These are phyloP conservation scores for Lachancea sp. DNA, from an alignment of 805 yeast species.

Conservation along the genomic window DNA sequence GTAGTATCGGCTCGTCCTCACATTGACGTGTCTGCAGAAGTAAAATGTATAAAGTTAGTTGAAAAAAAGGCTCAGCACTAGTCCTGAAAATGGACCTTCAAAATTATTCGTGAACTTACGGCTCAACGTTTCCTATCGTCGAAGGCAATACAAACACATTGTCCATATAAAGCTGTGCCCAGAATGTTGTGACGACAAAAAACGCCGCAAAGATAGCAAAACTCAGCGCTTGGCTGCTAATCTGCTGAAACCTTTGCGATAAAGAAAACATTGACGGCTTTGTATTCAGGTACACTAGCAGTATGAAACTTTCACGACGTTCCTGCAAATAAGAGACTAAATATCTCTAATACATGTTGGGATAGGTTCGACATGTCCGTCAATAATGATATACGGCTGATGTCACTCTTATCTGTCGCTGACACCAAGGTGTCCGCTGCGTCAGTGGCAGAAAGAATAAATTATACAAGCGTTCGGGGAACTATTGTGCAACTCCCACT, in stretches of 20 bases:
- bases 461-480: background rate
- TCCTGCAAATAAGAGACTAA: background rate
- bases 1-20: conserved; percentile 52
- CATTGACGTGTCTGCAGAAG: conserved; percentile 30
- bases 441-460: background rate
- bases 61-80: background rate
- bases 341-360: too few relatives aligned
- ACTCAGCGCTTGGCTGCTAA: conserved; percentile 49
- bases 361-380: too few relatives aligned
- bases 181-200: conserved; percentile 43
- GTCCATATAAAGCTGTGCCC: conserved; percentile 41
- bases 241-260: conserved; percentile 42
- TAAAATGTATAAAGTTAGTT: background rate
- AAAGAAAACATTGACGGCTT: conserved; percentile 41
- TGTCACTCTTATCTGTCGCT: background rate
- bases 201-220: conserved; percentile 42
- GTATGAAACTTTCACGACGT: background rate
- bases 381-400: too few relatives aligned
- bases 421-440: background rate
- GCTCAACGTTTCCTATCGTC: conserved; percentile 33
- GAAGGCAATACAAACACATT: conserved; percentile 42
- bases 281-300: too few relatives aligned
- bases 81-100: background rate
- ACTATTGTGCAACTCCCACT: too few relatives aligned
- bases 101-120: conserved; percentile 19